Base-by-base conservation (phyloP, 2,329 filamentous ascomycete genomes). In the Stenocarpella maydis region DNA sequence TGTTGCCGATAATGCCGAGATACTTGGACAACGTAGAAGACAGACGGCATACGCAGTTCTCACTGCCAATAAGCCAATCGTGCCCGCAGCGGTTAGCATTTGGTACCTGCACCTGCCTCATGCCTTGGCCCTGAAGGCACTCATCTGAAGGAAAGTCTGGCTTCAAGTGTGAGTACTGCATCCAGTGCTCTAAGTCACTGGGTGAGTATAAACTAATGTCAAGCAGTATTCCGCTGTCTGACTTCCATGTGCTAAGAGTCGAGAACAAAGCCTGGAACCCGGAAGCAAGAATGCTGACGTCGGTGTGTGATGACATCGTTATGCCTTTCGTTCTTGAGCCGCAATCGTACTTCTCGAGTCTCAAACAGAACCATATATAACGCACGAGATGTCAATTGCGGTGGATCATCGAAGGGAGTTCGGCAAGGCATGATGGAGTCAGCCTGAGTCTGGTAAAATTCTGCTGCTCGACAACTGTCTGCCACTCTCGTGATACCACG, bases 401-500 rank as follows among this genome's bases (percentile, higher is more conserved):
- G 70, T 71, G 69, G 65, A 68, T 72, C 71, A 77, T 79, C 2
- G 69, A 72, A 70, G 69, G 39, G 69, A 78, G 77, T 55, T 77
- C 67, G 65, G 61, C 71, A 68, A 79, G 69, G 50, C 76, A 74
- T 61, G 74, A 74, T 64, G 69, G 72, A 41, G 77, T 79, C 52
- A 78, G 70, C 65, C 72, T 76, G 73, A 79, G 76, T 47, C 73
- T 73, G 50, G 73, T 53, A 67, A 79, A 79, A 69, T 72, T 78
- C 50, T 75, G 61, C 55, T 63, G 74, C 75, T 79, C 75, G 61
- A 79, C 54, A 21, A 71, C 67, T 17, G 58, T 66, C 69, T 78
- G 76, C 78, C 75, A 79, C 50, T 77, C 75, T 71, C 75, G 72
- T 65, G 74, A 80, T 24, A 78, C 77, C 49, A 74, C 74, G 63